phyloP scores from a whole-genome alignment of 306 rosid genomes.

The Gastrolobium villosum region DNA sequence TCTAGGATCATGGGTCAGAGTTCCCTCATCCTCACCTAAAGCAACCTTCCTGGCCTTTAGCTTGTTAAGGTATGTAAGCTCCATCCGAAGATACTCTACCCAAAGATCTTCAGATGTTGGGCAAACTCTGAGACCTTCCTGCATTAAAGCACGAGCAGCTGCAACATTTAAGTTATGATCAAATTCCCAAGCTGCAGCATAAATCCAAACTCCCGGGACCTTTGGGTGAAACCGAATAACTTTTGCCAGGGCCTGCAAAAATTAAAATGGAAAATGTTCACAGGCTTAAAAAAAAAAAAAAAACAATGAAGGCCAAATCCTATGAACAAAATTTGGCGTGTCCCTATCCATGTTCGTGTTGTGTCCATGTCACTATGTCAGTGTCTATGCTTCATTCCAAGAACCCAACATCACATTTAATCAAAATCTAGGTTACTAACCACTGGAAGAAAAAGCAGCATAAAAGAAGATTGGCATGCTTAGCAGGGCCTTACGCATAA shows the following conservation, averaged over 20 bases:
- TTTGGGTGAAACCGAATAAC: constrained; percentile 86
- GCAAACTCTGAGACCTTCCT: constrained; percentile 84
- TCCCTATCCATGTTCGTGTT: too few species aligned
- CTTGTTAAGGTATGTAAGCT: constrained; percentile 86
- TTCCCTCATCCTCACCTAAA: constrained; percentile 87
- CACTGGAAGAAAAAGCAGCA: too few species aligned
- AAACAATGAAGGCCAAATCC: not conserved
- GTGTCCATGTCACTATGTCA: too few species aligned
- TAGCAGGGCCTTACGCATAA: too few species aligned
- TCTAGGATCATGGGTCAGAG: constrained; percentile 57
- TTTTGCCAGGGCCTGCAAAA: constrained; percentile 77
- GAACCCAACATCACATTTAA: too few species aligned
- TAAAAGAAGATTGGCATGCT: too few species aligned
- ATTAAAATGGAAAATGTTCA: not conserved
- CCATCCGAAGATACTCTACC: constrained; percentile 97
- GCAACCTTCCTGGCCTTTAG: constrained; percentile 93
- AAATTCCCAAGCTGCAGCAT: constrained; percentile 99
- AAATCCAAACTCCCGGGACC: constrained; percentile 91
- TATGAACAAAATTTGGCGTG: not conserved
- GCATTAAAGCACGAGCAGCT: constrained; percentile 93
- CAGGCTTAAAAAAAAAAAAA: not conserved
- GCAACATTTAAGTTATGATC: constrained; percentile 80
- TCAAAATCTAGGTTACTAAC: too few species aligned
- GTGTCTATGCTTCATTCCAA: too few species aligned
- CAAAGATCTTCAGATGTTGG: constrained; percentile 86